These are phyloP conservation scores for Wilcoxina mikolae DNA, from an alignment of 495 filamentous ascomycete species.

Conservation along the genomic window DNA sequence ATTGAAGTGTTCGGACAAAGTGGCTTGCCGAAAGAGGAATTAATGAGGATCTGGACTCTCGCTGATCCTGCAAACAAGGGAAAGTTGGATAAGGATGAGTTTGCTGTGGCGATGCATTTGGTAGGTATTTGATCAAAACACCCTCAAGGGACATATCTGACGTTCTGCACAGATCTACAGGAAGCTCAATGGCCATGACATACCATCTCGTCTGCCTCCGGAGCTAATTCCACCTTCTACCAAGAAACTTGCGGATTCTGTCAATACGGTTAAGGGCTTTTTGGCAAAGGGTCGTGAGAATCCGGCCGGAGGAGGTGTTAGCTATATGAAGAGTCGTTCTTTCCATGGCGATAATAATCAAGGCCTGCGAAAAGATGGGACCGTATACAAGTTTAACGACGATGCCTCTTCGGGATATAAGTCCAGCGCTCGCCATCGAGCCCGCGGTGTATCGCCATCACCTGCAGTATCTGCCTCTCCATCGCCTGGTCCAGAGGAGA, in stretches of 20 bases:
- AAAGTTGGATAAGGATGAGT: constrained; percentile 90
- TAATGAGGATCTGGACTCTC: constrained; percentile 90
- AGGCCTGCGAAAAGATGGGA: constrained; percentile 71
- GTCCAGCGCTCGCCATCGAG: constrained; percentile 78
- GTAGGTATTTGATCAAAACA: constrained; percentile 3
- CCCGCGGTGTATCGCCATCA: constrained; percentile 60
- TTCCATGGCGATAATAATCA: constrained; percentile 49
- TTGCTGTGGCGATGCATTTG: constrained; percentile 97
- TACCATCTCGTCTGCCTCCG: constrained; percentile 79
- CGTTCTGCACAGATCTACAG: constrained; percentile 52
- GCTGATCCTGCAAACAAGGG: constrained; percentile 88
- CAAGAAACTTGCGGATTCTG: constrained; percentile 80
- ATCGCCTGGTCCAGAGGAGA: constrained; percentile 57
- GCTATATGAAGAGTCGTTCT: constrained; percentile 89
- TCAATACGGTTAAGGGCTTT: constrained; percentile 83
- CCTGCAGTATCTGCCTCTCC: constrained; percentile 49
- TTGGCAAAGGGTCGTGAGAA: constrained; percentile 84
- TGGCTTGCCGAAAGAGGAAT: constrained; percentile 72
- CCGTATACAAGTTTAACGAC: constrained; percentile 92
- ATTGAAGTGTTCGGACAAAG: constrained; percentile 98
- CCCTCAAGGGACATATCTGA: background rate
- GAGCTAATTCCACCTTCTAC: constrained; percentile 94
- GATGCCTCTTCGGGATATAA: constrained; percentile 63
- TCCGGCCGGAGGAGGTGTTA: constrained; percentile 92
- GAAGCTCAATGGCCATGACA: constrained; percentile 86